Evolutionary conservation across 768 basidiomycete species (phyloP).

Genomic region (Saitozyma podzolica): DNA sequence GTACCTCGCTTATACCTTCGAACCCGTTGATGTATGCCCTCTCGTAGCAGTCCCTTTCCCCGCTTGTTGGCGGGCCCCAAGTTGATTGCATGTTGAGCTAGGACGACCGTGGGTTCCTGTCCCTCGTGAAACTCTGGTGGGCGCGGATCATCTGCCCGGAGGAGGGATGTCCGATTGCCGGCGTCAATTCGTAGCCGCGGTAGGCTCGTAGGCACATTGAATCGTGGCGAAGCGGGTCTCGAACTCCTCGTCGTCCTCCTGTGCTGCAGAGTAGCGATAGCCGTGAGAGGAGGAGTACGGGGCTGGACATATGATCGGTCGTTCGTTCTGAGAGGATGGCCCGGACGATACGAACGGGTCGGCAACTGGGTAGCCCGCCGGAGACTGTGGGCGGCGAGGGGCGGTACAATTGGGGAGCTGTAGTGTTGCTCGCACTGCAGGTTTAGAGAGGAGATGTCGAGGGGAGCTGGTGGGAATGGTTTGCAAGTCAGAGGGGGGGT

Average conservation of each 20-base stretch:
- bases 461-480: neutral
- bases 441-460: no score
- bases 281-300: no score
- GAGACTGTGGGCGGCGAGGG: neutral
- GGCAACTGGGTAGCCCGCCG: neutral
- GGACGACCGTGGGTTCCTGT: slow-evolving; percentile 15
- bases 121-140: slow-evolving; percentile 20
- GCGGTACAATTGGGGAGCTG: no score
- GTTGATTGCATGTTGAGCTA: slow-evolving; percentile 1
- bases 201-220: neutral
- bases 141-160: slow-evolving; percentile 9
- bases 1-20: slow-evolving; percentile 17
- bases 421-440: no score
- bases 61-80: neutral
- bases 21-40: slow-evolving; percentile 21
- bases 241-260: neutral
- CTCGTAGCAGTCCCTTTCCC: slow-evolving; percentile 11
- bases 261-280: neutral
- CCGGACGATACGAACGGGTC: neutral
- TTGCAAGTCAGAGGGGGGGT: slow-evolving; percentile 8
- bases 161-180: neutral
- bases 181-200: neutral
- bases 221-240: slow-evolving; percentile 9
- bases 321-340: neutral
- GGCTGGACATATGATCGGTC: no score